Conservation (phyloP, 2,329 filamentous ascomycete species). For the Fusarium floridanum region DNA sequence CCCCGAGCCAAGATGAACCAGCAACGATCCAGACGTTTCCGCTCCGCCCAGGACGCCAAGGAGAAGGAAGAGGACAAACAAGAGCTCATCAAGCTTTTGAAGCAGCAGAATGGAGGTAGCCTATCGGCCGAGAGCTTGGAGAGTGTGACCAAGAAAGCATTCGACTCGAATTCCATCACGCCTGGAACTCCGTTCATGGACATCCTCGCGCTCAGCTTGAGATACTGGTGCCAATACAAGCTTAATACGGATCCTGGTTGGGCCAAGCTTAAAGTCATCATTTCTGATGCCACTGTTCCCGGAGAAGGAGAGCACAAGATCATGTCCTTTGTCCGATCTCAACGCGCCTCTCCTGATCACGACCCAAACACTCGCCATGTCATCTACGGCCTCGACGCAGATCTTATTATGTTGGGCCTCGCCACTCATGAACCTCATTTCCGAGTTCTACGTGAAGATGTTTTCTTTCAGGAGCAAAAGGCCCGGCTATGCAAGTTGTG, state of each 20-base stretch:
- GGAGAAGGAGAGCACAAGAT: conserved; percentile 99
- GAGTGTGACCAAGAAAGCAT: conserved; percentile 84
- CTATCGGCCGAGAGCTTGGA: conserved; percentile 72
- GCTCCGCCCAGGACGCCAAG: conserved; percentile 91
- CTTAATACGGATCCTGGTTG: conserved; percentile 96
- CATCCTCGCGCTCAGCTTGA: conserved; percentile 87
- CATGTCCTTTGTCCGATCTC: conserved; percentile 97
- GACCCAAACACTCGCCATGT: conserved; percentile 98
- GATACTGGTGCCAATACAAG: conserved; percentile 98
- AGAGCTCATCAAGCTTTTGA: conserved; percentile 87
- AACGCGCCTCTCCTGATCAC: conserved; percentile 89
- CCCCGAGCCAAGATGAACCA: conserved; percentile 99
- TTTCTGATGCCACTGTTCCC: conserved; percentile 96
- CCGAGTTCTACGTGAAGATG: conserved; percentile 94
- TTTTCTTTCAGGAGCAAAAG: conserved; percentile 91
- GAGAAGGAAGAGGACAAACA: conserved; percentile 94
- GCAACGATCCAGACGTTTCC: conserved; percentile 94
- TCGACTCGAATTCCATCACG: conserved; percentile 89
- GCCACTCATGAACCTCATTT: conserved; percentile 98
- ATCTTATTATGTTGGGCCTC: conserved; percentile 98
- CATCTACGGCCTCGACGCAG: conserved; percentile 97
- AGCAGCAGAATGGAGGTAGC: conserved; percentile 78
- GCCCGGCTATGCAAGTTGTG: conserved; percentile 87
- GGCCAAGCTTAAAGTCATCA: conserved; percentile 97
- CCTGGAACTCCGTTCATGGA: conserved; percentile 99